Evolutionary conservation across 257 asterid genomes (phyloP).

Genomic region (Nicotiana attenuata): DNA sequence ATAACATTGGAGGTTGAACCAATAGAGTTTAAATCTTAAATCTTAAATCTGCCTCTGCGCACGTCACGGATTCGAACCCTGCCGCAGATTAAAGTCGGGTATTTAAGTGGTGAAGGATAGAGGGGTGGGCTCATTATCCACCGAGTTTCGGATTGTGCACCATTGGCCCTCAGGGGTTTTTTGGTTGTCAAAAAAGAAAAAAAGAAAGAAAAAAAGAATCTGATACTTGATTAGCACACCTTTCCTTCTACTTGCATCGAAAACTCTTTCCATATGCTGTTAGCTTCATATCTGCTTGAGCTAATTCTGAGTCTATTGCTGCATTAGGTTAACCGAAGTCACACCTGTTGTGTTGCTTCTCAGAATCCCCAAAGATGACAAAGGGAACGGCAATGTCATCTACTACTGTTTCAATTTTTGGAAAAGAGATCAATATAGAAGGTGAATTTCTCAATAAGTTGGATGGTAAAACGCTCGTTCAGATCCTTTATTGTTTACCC

Average conservation of each 20-base stretch:
- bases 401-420: not conserved
- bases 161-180: not conserved
- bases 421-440: not conserved
- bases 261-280: not conserved
- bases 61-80: too few species aligned
- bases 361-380: not conserved
- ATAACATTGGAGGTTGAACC: too few species aligned
- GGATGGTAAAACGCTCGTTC: not conserved
- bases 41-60: too few species aligned
- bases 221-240: not conserved
- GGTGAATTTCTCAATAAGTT: conserved; percentile 1
- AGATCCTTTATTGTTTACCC: not conserved
- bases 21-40: too few species aligned
- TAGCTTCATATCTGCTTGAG: not conserved
- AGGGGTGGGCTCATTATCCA: too few species aligned
- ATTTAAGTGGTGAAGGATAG: too few species aligned
- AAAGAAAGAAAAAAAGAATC: not conserved
- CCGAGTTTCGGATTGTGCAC: too few species aligned
- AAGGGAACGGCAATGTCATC: not conserved
- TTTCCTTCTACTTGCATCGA: not conserved
- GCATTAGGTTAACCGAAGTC: too few species aligned
- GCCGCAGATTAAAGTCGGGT: too few species aligned
- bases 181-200: not conserved
- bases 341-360: not conserved
- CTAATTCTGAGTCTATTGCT: not conserved